These are phyloP conservation scores for Somion occarium DNA, from an alignment of 1,284 basidiomycete genomes.

Conservation along the genomic window DNA sequence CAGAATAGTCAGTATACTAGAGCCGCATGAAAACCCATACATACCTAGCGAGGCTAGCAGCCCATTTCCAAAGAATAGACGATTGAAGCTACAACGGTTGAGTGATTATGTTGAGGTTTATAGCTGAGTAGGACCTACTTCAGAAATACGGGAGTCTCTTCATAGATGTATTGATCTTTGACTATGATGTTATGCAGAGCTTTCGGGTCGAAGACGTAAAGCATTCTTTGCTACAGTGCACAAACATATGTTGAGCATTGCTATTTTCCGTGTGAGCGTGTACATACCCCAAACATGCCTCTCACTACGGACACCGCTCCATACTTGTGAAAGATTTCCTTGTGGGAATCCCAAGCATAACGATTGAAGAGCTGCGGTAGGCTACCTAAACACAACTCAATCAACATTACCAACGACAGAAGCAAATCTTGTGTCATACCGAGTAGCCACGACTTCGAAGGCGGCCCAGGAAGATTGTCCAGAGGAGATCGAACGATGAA, in stretches of 20 bases:
- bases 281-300: slow-evolving; percentile 7
- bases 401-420: neutral
- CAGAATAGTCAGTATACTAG: neutral
- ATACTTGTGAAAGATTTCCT: slow-evolving; percentile 4
- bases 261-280: neutral
- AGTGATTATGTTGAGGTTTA: neutral
- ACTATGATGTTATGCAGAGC: slow-evolving; percentile 36
- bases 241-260: neutral
- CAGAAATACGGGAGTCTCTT: slow-evolving; percentile 26
- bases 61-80: slow-evolving; percentile 6
- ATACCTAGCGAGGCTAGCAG: slow-evolving; percentile 7
- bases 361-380: slow-evolving; percentile 7
- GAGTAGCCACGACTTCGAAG: neutral
- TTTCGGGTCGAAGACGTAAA: slow-evolving; percentile 25
- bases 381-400: slow-evolving; percentile 5
- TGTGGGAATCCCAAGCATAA: slow-evolving; percentile 8
- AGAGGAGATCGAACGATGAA: slow-evolving; percentile 10
- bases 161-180: slow-evolving; percentile 32
- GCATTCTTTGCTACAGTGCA: slow-evolving; percentile 4
- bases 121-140: slow-evolving; percentile 12
- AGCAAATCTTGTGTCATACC: neutral
- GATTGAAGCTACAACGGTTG: slow-evolving; percentile 3
- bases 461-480: slow-evolving; percentile 6
- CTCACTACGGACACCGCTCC: slow-evolving; percentile 7
- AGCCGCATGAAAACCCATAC: neutral